Percentiles rank a stretch among this genome's conserved stretches.
These are phyloP conservation scores for Claviceps maximensis DNA, from an alignment of 2,329 filamentous ascomycete genomes.

Conservation along the genomic window DNA sequence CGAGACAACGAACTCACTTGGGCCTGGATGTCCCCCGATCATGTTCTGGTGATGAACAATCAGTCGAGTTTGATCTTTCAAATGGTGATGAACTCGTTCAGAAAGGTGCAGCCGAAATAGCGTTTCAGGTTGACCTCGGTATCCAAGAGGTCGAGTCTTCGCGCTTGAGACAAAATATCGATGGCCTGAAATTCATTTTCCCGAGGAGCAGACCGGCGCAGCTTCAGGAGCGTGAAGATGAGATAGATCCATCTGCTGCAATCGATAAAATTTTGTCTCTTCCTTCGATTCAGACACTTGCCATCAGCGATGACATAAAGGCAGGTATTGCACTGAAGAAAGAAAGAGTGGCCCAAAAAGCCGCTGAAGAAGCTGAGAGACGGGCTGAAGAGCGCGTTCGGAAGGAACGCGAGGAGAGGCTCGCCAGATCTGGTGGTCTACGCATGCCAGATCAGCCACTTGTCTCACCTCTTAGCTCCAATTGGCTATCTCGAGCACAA, in stretches of 20 bases:
- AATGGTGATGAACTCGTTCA: neutral
- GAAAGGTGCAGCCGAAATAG: neutral
- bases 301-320: constrained; percentile 17
- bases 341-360: constrained; percentile 11
- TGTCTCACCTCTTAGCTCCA: constrained; percentile 15
- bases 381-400: constrained; percentile 13
- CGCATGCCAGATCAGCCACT: constrained; percentile 16
- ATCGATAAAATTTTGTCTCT: constrained; percentile 15
- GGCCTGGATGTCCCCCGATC: constrained; percentile 14
- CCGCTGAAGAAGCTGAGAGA: constrained; percentile 14
- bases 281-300: constrained; percentile 14
- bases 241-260: constrained; percentile 8
- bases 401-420: constrained; percentile 10
- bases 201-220: neutral
- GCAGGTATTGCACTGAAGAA: constrained; percentile 5
- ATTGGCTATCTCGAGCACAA: constrained; percentile 15
- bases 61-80: neutral
- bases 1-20: constrained; percentile 14
- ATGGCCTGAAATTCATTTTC: neutral
- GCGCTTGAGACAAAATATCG: neutral
- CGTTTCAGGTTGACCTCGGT: neutral
- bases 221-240: neutral
- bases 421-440: constrained; percentile 19
- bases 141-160: neutral
- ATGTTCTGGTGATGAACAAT: constrained; percentile 1